Base-by-base conservation (phyloP, 176 grass and related monocot species). In the Avena atlantica region DNA sequence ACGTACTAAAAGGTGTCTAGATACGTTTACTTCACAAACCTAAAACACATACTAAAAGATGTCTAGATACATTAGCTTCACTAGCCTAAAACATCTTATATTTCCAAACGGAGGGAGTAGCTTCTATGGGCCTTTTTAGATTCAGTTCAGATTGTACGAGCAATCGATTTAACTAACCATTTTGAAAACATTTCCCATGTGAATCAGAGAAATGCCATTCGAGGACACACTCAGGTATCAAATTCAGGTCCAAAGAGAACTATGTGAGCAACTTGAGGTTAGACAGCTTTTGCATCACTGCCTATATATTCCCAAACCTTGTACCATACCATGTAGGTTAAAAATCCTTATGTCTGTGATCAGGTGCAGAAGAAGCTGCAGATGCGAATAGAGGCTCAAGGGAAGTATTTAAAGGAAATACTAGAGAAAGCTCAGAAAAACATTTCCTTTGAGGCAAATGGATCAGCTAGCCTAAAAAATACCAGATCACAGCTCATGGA, bases 311-410 rank as follows among this genome's bases (percentile, higher is more conserved):
- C 71, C 51, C 20, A 63, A 53, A 60, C 21, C 80, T 66, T n/a
- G 42, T 63, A 84, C 21, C 61, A 56, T 50, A 8, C 21, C 61
- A 48, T 50, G 8, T 48, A 70, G 2, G 12, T 25, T 69, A 60
- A 52, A 76, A 51, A 47, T 70, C 9, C 12, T 69, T 63, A 37
- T 70, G 62, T 84, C 49, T 85, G 10, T 11, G 27, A 75, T 71
- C 85, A 98, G 97, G 94, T 98, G 74, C 97, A 98, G 78, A 98
- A 94, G 88, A 98, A 96, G 84, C 79, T 98, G 67, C 97, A 98
- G 68, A 89, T 88, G 85, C 72, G 97, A 93, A 98, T 98, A 60
- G 94, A 96, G 61, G 92, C 94, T 12, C 97, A 99, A 99, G 94
- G 92, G 60, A 99, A 89, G 78, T 99, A 99, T 63, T 78, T 96